These are phyloP conservation scores for Physaria fendleri DNA, from an alignment of 345 rosid species.

Conservation along the genomic window DNA sequence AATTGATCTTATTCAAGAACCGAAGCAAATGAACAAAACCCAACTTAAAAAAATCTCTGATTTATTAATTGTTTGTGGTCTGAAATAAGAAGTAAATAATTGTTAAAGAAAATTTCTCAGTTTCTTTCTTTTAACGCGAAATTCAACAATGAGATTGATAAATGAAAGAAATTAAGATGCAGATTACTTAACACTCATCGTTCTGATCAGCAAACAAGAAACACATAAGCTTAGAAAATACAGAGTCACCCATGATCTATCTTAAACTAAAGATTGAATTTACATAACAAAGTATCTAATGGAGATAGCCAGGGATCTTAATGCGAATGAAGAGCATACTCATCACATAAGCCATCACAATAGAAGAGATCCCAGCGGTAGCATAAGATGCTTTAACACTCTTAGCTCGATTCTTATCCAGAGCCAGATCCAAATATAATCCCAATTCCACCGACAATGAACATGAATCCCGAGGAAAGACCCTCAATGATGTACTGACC, in stretches of 20 bases:
- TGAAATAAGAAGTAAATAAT: not conserved
- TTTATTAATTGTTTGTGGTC: not conserved
- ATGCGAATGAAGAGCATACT: slow-evolving; percentile 85
- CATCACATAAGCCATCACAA: slow-evolving; percentile 67
- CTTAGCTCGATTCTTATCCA: slow-evolving; percentile 66
- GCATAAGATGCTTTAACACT: slow-evolving; percentile 67
- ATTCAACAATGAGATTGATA: not conserved
- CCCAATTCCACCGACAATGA: slow-evolving; percentile 72
- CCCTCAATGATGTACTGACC: slow-evolving; percentile 96
- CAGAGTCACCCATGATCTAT: not conserved
- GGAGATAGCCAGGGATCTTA: slow-evolving; percentile 82
- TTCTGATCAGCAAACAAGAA: slow-evolving; percentile 12
- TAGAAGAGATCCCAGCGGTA: slow-evolving; percentile 55
- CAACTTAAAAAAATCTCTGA: not conserved
- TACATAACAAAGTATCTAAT: slow-evolving; percentile 7
- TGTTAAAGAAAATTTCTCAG: not conserved
- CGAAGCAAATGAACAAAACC: not conserved
- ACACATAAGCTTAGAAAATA: not conserved
- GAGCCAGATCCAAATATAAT: slow-evolving; percentile 75
- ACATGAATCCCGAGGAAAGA: slow-evolving; percentile 88
- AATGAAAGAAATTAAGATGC: not conserved
- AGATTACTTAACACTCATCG: not conserved
- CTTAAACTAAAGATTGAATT: slow-evolving; percentile 1
- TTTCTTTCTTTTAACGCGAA: not conserved
- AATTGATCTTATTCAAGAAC: not conserved